Evolutionary conservation across 305 asterid species (phyloP), one percentile per base, ranked within the genome.

Genomic region (Solanum hybrid): DNA sequence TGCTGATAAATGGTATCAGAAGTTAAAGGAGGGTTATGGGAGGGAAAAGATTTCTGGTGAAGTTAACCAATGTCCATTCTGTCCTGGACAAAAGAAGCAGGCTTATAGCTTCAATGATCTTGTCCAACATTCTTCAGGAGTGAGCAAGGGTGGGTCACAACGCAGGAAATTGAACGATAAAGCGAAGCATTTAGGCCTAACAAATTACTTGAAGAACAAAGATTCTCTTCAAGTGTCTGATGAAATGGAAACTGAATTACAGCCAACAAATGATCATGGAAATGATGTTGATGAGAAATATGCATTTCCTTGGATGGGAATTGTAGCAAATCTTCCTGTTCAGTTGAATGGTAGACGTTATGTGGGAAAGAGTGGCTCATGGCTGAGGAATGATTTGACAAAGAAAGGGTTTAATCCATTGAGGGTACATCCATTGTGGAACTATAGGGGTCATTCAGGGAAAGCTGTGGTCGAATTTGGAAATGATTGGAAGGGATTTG

Each of bases 401-500:
- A 35, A 10, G 6, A 89, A 89, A 46, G 95, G 97, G 10, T 94
- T 93, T 79, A 94, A 91, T 51, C 96, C 98, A 5, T 35, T 87
- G 71, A 92, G 90, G 66, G 95, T 95, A 79, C 91, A 78, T 14
- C 94, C 95, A 1, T 34, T 95, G 87, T 94, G 97, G 97, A 91
- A 91, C 78, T 71, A 6, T 64, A 77, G 17, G 89, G 97, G 97
- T 22, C 94, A 92, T 91, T 88, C 95, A 3, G 97, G 95, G 14
- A 94, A 86, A 79, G 95, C 97, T 1, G 11, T 94, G 3, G 93
- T 96, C 3, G 96, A 95, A 40, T 96, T 96, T 86, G 89, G 78
- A 10, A 88, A 81, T 32, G 94, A 90, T 64, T 93, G 95, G 94
- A 77, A 86, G 14, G 97, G 98, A 12, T 92, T 95, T 12, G 88